These are phyloP conservation scores for Lolium multiflorum DNA, from an alignment of 176 grass and related monocot genomes.

Conservation along the genomic window DNA sequence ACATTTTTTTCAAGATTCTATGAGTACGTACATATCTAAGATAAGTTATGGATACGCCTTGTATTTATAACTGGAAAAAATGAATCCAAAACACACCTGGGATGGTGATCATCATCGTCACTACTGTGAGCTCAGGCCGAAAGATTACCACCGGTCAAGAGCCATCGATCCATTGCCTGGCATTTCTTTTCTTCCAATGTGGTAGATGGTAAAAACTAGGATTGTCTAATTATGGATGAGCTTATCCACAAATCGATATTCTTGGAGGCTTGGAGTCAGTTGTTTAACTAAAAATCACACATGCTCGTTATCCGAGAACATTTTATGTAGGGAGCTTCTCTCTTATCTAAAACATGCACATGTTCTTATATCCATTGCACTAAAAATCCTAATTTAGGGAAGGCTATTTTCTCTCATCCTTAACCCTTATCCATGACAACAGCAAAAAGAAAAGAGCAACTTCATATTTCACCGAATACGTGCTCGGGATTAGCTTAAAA, in stretches of 20 bases:
- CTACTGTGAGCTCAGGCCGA: no score
- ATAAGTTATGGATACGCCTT: no score
- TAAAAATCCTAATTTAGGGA: background rate
- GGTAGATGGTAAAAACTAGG: no score
- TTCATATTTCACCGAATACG: background rate
- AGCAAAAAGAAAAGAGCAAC: background rate
- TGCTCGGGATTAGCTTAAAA: background rate
- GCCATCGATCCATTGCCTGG: no score
- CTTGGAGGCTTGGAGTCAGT: background rate
- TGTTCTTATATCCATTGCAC: background rate
- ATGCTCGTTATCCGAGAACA: background rate
- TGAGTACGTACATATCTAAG: no score
- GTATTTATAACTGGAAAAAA: no score
- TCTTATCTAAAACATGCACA: background rate
- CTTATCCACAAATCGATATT: background rate
- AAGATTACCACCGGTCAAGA: no score
- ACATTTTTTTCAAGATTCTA: no score
- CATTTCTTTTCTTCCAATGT: no score
- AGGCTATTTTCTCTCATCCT: background rate
- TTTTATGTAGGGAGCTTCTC: background rate
- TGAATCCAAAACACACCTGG: no score
- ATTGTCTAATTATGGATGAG: background rate
- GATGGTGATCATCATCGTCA: no score
- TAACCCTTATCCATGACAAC: background rate
- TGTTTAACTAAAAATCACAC: background rate